These are phyloP conservation scores for Knoxia roxburghii DNA, from an alignment of 257 asterid genomes.

Conservation along the genomic window DNA sequence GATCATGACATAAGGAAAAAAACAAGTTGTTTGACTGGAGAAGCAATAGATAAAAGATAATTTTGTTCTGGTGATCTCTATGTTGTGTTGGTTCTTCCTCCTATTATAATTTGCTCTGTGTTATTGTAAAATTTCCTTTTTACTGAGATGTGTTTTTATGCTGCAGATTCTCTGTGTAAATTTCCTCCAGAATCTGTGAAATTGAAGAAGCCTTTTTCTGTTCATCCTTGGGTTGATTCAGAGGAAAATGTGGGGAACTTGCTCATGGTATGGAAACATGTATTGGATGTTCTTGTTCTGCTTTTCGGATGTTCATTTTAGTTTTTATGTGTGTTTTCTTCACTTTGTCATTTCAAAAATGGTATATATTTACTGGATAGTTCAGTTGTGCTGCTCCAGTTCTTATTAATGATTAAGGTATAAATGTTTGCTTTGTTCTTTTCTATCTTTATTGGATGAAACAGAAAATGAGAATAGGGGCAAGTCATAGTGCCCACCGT, in stretches of 20 bases:
- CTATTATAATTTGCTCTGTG: background rate
- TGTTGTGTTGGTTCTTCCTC: background rate
- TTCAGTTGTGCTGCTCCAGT: background rate
- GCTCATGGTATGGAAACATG: constrained; percentile 58
- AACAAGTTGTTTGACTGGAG: background rate
- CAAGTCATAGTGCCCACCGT: background rate
- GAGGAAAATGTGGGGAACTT: constrained; percentile 92
- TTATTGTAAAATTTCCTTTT: constrained; percentile 3
- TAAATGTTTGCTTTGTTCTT: background rate
- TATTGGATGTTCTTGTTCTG: background rate
- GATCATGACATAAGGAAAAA: background rate
- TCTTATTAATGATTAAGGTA: no score
- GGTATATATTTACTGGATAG: background rate
- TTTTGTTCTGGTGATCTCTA: background rate
- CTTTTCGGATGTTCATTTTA: background rate
- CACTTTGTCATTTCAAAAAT: background rate
- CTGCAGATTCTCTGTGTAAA: constrained; percentile 71
- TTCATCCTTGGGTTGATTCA: constrained; percentile 86
- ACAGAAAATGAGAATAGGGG: background rate
- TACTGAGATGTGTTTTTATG: constrained; percentile 20
- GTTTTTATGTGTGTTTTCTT: background rate
- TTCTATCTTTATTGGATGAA: background rate
- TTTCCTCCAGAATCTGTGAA: constrained; percentile 85
- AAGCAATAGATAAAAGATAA: background rate
- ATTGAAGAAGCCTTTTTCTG: constrained; percentile 70